Evolutionary conservation across 2,329 filamentous ascomycete species (phyloP).

Genomic region (Didymella sp.): DNA sequence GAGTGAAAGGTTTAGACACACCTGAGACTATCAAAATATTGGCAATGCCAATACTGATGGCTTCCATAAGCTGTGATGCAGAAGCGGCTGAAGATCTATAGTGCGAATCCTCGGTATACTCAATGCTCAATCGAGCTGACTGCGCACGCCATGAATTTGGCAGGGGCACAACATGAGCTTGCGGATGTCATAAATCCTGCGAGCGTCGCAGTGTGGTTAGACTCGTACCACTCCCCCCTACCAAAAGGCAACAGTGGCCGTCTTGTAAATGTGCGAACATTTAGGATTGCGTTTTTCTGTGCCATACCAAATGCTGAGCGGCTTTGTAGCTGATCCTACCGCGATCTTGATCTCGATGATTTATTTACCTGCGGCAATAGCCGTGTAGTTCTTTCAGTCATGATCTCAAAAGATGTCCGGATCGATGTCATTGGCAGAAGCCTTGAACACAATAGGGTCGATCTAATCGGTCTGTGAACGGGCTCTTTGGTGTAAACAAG

Average conservation of each 20-base stretch:
- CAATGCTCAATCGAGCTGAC: background rate
- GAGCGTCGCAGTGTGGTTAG: conserved; percentile 29
- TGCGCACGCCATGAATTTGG: background rate
- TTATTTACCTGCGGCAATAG: too few species aligned
- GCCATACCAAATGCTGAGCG: conserved; percentile 47
- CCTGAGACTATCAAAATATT: background rate
- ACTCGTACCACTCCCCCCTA: conserved; percentile 48
- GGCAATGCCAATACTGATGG: conserved; percentile 24
- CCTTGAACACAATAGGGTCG: too few species aligned
- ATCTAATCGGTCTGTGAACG: too few species aligned
- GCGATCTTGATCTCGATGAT: too few species aligned
- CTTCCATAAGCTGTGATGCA: background rate
- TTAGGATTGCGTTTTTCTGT: conserved; percentile 41
- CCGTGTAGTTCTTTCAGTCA: too few species aligned
- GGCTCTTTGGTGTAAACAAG: too few species aligned
- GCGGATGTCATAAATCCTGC: too few species aligned
- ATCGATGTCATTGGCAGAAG: too few species aligned
- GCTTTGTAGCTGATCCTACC: background rate
- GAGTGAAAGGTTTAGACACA: background rate
- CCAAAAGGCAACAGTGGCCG: conserved; percentile 16
- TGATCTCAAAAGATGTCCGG: too few species aligned
- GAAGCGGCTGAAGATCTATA: background rate
- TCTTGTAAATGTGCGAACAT: conserved; percentile 51
- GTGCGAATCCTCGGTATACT: background rate
- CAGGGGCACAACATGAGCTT: conserved; percentile 35